Evolutionary conservation across 805 yeast genomes (phyloP).

Genomic region (Lipomyces spencermartinsiae): DNA sequence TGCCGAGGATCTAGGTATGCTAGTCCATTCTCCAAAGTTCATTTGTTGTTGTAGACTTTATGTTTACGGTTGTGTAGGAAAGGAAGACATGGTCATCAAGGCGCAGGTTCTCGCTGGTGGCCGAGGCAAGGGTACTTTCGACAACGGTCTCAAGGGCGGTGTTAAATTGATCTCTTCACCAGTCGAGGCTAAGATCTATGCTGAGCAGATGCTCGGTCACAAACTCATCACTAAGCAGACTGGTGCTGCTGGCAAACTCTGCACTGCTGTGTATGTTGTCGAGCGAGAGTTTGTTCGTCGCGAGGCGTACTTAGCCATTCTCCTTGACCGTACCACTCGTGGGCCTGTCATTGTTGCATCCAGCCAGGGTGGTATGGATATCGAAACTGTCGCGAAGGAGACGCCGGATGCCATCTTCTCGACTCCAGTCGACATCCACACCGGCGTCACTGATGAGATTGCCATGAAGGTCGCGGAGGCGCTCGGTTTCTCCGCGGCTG

Average conservation of each 20-base stretch:
- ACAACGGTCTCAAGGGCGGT: slow-evolving; percentile 95
- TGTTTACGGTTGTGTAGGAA: slow-evolving; percentile 38
- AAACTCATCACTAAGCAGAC: slow-evolving; percentile 97
- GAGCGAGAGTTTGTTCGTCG: slow-evolving; percentile 93
- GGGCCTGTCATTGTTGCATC: slow-evolving; percentile 94
- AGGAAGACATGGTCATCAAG: slow-evolving; percentile 88
- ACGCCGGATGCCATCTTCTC: slow-evolving; percentile 92
- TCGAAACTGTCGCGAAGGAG: slow-evolving; percentile 95
- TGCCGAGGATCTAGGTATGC: slow-evolving; percentile 66
- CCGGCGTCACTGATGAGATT: slow-evolving; percentile 78
- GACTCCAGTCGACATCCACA: slow-evolving; percentile 75
- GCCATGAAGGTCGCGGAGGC: slow-evolving; percentile 79
- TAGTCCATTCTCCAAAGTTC: background rate
- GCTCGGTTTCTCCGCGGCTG: slow-evolving; percentile 80
- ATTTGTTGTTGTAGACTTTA: background rate
- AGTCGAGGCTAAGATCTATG: slow-evolving; percentile 83
- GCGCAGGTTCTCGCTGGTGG: slow-evolving; percentile 99
- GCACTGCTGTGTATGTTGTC: slow-evolving; percentile 93
- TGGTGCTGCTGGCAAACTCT: slow-evolving; percentile 96
- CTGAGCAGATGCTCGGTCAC: slow-evolving; percentile 88
- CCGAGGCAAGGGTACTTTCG: slow-evolving; percentile 98
- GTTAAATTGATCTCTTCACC: slow-evolving; percentile 86
- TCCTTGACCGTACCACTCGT: slow-evolving; percentile 92
- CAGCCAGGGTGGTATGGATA: slow-evolving; percentile 99
- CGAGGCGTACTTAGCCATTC: slow-evolving; percentile 93